Conservation (phyloP, 331 rosid species). For the Rosa hybrid region DNA sequence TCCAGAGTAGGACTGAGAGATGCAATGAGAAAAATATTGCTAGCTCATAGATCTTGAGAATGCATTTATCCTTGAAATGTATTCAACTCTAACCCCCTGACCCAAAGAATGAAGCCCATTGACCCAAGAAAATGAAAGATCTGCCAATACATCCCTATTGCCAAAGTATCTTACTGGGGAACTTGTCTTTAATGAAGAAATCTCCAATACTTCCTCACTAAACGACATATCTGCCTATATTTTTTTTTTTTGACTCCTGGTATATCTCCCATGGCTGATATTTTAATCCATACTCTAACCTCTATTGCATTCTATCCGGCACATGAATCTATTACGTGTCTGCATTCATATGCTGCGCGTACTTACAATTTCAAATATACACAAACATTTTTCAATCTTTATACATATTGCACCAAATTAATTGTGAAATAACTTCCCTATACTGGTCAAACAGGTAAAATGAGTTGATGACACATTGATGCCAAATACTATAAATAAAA, state of each 20-base stretch:
- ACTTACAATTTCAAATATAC: neutral
- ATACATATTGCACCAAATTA: slow-evolving; percentile 3
- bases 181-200: neutral
- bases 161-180: neutral
- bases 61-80: neutral
- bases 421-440: neutral
- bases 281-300: neutral
- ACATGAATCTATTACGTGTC: neutral
- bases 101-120: neutral
- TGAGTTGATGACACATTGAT: neutral
- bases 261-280: neutral
- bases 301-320: neutral
- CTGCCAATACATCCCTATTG: neutral
- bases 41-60: neutral
- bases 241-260: neutral
- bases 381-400: neutral
- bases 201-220: neutral
- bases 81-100: neutral
- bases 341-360: neutral
- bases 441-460: neutral
- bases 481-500: neutral
- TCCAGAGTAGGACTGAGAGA: neutral
- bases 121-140: neutral
- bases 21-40: neutral
- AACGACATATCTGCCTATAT: neutral